Percentiles rank a stretch among this genome's conserved stretches.
phyloP scores from a whole-genome alignment of 257 asterid species.

The Solanum piurae region DNA sequence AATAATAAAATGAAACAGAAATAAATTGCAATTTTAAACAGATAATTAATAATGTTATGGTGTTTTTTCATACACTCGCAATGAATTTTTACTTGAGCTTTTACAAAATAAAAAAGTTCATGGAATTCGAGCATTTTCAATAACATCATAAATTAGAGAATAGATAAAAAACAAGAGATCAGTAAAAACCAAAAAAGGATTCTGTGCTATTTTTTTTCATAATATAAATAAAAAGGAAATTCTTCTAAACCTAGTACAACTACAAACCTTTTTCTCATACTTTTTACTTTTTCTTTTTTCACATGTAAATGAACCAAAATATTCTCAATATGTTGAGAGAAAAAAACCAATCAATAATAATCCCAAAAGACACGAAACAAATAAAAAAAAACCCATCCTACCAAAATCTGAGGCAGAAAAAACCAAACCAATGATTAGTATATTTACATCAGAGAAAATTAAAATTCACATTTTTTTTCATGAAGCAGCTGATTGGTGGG shows the following conservation, averaged over 20 bases:
- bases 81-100: too few species aligned
- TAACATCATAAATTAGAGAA: background rate
- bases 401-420: slow-evolving; percentile 9
- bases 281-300: background rate
- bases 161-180: background rate
- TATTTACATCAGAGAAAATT: background rate
- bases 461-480: background rate
- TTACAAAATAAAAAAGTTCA: background rate
- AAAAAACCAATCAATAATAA: background rate
- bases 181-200: background rate
- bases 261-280: background rate
- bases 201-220: background rate
- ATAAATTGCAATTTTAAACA: background rate
- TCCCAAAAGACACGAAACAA: background rate
- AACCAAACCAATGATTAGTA: background rate
- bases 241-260: background rate
- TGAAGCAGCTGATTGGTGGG: slow-evolving; percentile 48
- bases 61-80: background rate
- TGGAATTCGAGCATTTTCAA: background rate
- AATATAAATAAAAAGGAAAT: background rate
- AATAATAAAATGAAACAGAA: too few species aligned
- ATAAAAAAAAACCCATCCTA: slow-evolving; percentile 4
- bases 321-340: background rate
- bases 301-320: background rate
- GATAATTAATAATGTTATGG: background rate